phyloP scores from a whole-genome alignment of 1,284 basidiomycete genomes.

The Moesziomyces antarcticus region DNA sequence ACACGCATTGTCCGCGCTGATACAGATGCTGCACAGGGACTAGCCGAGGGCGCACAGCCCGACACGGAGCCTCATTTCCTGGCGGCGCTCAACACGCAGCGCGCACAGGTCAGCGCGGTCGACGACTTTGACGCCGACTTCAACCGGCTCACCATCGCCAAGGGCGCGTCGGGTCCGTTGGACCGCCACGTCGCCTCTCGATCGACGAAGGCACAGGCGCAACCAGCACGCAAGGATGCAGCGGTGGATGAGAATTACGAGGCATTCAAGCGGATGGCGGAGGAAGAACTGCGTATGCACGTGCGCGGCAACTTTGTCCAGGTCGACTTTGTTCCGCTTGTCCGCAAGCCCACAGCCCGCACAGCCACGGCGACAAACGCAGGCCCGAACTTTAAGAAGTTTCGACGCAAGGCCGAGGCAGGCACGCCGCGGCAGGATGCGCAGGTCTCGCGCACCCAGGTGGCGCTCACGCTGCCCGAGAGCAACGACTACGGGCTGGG shows the following conservation, averaged over 20 bases:
- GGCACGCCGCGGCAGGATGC: not conserved
- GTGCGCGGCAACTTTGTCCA: slow-evolving; percentile 60
- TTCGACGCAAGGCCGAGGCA: slow-evolving; percentile 19
- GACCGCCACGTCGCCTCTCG: slow-evolving; percentile 1
- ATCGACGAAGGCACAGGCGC: not conserved
- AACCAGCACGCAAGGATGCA: not conserved
- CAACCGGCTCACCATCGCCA: slow-evolving; percentile 50
- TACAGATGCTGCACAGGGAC: slow-evolving; percentile 7
- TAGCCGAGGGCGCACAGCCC: slow-evolving; percentile 24
- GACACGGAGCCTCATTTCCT: slow-evolving; percentile 55
- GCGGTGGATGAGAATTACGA: slow-evolving; percentile 47
- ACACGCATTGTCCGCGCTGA: slow-evolving; percentile 25
- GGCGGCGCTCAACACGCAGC: slow-evolving; percentile 49
- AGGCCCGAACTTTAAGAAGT: slow-evolving; percentile 46
- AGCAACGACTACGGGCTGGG: slow-evolving; percentile 43
- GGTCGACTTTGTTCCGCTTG: slow-evolving; percentile 61
- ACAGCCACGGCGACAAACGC: not conserved
- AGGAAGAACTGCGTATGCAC: slow-evolving; percentile 49
- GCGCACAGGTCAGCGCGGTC: slow-evolving; percentile 41
- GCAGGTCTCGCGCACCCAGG: not conserved
- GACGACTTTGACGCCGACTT: slow-evolving; percentile 61
- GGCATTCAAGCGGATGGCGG: slow-evolving; percentile 50
- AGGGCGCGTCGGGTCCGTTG: slow-evolving; percentile 16
- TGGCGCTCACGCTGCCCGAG: slow-evolving; percentile 35
- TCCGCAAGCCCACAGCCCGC: slow-evolving; percentile 3